These are phyloP conservation scores for Combretum micranthum DNA, from an alignment of 345 rosid species.

Conservation along the genomic window DNA sequence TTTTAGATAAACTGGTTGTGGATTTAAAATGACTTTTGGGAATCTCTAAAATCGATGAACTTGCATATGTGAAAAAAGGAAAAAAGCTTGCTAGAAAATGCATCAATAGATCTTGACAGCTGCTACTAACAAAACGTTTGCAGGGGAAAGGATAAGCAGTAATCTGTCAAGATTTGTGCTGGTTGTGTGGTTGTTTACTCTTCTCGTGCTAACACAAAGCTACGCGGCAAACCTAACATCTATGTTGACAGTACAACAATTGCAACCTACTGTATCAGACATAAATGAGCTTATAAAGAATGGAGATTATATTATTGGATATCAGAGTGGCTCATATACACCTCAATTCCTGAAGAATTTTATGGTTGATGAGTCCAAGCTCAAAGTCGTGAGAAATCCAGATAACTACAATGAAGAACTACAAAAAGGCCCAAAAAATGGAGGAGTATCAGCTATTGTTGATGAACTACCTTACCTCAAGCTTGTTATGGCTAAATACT, in stretches of 20 bases:
- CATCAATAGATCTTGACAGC: neutral
- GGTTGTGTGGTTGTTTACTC: slow-evolving; percentile 17
- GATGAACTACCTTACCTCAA: slow-evolving; percentile 23
- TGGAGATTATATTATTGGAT: slow-evolving; percentile 13
- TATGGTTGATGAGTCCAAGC: neutral
- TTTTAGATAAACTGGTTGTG: no score
- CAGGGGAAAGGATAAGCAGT: slow-evolving; percentile 20
- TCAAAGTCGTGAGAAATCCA: neutral
- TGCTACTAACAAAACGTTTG: neutral
- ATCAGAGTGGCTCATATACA: slow-evolving; percentile 13
- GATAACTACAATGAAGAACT: slow-evolving; percentile 6
- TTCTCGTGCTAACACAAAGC: no score
- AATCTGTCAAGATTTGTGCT: no score
- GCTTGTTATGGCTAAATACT: slow-evolving; percentile 14
- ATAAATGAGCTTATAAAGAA: no score
- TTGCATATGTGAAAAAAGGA: no score
- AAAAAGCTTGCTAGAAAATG: no score
- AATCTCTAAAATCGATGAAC: no score
- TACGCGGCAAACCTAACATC: no score
- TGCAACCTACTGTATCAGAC: no score
- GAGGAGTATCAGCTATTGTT: slow-evolving; percentile 28
- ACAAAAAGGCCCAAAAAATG: slow-evolving; percentile 16
- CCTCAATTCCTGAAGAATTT: neutral
- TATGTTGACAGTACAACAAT: no score
- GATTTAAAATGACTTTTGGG: no score